A percentile compares a stretch with the other conserved stretches of the same genome.
Evolutionary conservation across 1,139 yeast genomes (phyloP).

Genomic region (Hemisphaericaspora lyxosophila): DNA sequence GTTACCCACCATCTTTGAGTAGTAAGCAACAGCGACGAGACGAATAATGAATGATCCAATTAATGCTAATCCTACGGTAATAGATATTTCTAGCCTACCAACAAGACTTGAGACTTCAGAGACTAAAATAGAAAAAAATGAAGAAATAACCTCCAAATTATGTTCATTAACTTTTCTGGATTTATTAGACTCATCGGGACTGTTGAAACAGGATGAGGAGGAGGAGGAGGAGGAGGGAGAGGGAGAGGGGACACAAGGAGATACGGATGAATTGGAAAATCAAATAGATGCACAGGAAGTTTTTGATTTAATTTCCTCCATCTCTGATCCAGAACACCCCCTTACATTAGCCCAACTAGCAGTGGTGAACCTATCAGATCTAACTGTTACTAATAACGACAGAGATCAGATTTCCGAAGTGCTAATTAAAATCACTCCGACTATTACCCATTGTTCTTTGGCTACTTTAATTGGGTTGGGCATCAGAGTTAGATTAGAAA

Average conservation of each 20-base stretch:
- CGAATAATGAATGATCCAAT: constrained; percentile 80
- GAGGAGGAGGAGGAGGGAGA: too few relatives aligned
- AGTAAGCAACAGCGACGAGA: too few relatives aligned
- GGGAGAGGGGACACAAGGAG: constrained; percentile 17
- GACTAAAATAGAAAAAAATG: constrained; percentile 4
- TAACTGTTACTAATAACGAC: constrained; percentile 61
- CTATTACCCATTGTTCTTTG: constrained; percentile 94
- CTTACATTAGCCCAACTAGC: constrained; percentile 91
- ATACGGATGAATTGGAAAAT: constrained; percentile 51
- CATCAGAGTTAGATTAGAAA: constrained; percentile 83
- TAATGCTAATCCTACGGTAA: constrained; percentile 87
- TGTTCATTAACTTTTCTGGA: constrained; percentile 12
- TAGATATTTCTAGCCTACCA: constrained; percentile 76
- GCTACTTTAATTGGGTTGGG: constrained; percentile 97
- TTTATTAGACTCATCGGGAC: constrained; percentile 9
- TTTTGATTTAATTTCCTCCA: constrained; percentile 71
- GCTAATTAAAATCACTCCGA: constrained; percentile 85
- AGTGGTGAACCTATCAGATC: constrained; percentile 84
- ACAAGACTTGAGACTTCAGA: constrained; percentile 42
- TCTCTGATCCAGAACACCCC: constrained; percentile 98
- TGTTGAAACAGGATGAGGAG: constrained; percentile 5
- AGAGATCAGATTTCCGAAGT: constrained; percentile 66
- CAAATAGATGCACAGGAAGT: constrained; percentile 68
- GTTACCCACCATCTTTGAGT: too few relatives aligned
- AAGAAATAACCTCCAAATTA: constrained; percentile 9